These are phyloP conservation scores for Talaromyces sp. DNA, from an alignment of 2,329 filamentous ascomycete species.

Conservation along the genomic window DNA sequence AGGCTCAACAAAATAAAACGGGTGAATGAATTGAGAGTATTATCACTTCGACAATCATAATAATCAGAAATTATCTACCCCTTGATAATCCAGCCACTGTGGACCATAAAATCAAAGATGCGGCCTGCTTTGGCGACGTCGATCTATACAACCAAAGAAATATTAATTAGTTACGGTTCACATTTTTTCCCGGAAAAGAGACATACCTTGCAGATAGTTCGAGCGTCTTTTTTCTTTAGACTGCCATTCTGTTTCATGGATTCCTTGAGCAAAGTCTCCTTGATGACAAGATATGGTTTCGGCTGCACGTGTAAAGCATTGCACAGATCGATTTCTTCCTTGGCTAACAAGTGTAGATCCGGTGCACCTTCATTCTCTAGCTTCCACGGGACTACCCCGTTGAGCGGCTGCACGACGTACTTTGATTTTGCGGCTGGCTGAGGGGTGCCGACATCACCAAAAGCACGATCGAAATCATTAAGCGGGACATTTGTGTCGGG, in stretches of 20 bases:
- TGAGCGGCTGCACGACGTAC: conserved; percentile 49
- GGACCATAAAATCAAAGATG: conserved; percentile 93
- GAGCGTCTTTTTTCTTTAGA: conserved; percentile 90
- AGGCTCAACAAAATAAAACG: neutral
- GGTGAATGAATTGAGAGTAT: neutral
- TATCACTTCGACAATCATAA: neutral
- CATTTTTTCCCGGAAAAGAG: neutral
- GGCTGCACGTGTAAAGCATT: conserved; percentile 79
- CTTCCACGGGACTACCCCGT: conserved; percentile 49
- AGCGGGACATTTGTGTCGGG: conserved; percentile 30
- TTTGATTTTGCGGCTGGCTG: conserved; percentile 39
- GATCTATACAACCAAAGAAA: conserved; percentile 45
- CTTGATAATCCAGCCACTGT: conserved; percentile 87
- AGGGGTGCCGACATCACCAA: conserved; percentile 29
- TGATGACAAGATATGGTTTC: conserved; percentile 92
- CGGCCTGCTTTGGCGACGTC: conserved; percentile 80
- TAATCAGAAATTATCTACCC: conserved; percentile 33
- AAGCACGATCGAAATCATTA: conserved; percentile 52
- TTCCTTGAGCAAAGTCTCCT: conserved; percentile 86
- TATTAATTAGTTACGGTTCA: conserved; percentile 6
- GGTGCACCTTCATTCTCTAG: conserved; percentile 68
- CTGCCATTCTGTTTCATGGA: conserved; percentile 82
- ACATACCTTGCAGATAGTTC: conserved; percentile 67
- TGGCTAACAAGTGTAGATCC: conserved; percentile 79
- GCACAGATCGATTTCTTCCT: conserved; percentile 82